Evolutionary conservation across 345 rosid genomes (phyloP).

Genomic region (Cardamine resedifolia): DNA sequence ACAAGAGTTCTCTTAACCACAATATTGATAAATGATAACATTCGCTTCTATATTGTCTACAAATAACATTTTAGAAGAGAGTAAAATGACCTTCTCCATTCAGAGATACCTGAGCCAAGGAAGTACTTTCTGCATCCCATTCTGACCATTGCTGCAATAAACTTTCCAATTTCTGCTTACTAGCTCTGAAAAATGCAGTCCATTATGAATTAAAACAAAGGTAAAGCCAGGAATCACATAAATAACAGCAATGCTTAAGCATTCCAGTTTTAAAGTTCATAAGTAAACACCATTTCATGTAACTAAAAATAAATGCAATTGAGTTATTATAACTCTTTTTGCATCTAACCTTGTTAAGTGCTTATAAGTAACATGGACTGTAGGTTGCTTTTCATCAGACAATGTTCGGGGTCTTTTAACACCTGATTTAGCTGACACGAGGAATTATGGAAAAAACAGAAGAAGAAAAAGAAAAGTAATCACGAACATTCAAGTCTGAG

Average conservation of each 20-base stretch:
- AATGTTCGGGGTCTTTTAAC: constrained; percentile 61
- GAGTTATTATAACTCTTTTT: background rate
- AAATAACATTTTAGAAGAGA: constrained; percentile 5
- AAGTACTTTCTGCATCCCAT: constrained; percentile 69
- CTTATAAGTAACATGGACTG: constrained; percentile 65
- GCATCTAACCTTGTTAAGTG: constrained; percentile 67
- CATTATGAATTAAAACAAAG: background rate
- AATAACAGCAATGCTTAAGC: background rate
- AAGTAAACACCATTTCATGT: constrained; percentile 3
- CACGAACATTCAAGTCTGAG: constrained; percentile 3
- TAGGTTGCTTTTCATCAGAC: constrained; percentile 59
- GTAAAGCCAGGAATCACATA: background rate
- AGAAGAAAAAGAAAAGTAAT: constrained; percentile 1
- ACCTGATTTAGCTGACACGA: constrained; percentile 54
- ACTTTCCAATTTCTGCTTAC: constrained; percentile 81
- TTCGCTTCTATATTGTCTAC: background rate
- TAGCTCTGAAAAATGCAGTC: constrained; percentile 57
- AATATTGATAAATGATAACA: background rate
- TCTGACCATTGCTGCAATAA: constrained; percentile 90
- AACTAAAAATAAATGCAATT: constrained; percentile 7
- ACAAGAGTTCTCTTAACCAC: background rate
- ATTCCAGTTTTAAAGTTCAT: background rate
- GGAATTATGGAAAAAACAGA: constrained; percentile 53
- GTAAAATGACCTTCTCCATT: constrained; percentile 22
- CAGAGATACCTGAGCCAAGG: constrained; percentile 50